Evolutionary conservation across 805 yeast species (phyloP).

Genomic region (Saitoella complicata): DNA sequence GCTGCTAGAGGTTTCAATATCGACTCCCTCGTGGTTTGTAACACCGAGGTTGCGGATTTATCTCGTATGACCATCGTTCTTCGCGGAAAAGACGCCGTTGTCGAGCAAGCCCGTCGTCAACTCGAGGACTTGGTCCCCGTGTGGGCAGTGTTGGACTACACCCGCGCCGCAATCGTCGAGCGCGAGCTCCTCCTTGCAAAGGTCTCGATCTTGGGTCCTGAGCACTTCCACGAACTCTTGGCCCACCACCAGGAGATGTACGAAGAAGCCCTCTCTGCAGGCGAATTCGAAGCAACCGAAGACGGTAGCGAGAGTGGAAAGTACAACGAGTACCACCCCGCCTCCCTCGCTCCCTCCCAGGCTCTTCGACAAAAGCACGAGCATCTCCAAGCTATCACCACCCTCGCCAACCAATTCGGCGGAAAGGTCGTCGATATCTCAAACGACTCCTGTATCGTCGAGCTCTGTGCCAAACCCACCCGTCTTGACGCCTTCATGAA

Average conservation of each 20-base stretch:
- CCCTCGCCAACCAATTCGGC: conserved; percentile 72
- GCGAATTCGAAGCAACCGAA: conserved; percentile 20
- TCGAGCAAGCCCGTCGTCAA: conserved; percentile 96
- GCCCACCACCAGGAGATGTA: conserved; percentile 48
- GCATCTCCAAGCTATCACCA: conserved; percentile 71
- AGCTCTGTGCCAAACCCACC: conserved; percentile 84
- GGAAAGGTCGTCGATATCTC: conserved; percentile 85
- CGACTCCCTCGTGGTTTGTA: conserved; percentile 91
- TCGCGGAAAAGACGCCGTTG: conserved; percentile 86
- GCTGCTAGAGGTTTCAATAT: conserved; percentile 98
- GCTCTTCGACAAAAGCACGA: conserved; percentile 86
- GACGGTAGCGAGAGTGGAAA: conserved; percentile 5
- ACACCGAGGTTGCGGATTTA: conserved; percentile 87
- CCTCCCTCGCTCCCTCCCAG: conserved; percentile 75
- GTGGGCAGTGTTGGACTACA: conserved; percentile 90
- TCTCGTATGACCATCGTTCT: conserved; percentile 94
- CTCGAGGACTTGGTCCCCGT: conserved; percentile 96
- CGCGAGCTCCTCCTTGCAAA: conserved; percentile 86
- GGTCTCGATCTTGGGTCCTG: conserved; percentile 91
- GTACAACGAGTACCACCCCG: conserved; percentile 49
- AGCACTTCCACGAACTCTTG: conserved; percentile 86
- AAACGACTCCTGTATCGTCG: conserved; percentile 86
- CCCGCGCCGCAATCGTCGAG: conserved; percentile 74
- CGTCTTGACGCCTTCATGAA: conserved; percentile 76
- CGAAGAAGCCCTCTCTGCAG: conserved; percentile 21